phyloP scores from a whole-genome alignment of 306 rosid genomes.

The Sicyos baderoa region DNA sequence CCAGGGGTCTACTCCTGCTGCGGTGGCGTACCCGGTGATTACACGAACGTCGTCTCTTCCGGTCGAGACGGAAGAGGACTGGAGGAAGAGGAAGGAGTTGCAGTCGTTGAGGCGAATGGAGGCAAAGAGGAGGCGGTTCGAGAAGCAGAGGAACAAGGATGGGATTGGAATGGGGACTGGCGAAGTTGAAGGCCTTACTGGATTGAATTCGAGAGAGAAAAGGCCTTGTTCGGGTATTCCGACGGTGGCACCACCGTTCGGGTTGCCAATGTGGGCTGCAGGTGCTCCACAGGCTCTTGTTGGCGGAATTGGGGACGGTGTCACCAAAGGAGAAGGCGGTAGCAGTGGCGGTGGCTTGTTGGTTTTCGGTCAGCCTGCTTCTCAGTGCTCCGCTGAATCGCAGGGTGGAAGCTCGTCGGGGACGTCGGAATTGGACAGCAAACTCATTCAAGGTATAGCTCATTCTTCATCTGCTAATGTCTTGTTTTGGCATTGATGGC shows the following conservation, averaged over 20 bases:
- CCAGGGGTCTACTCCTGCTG: constrained; percentile 22
- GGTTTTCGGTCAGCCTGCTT: constrained; percentile 37
- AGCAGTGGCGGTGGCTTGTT: constrained; percentile 26
- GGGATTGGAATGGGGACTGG: constrained; percentile 23
- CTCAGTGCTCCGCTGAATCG: constrained; percentile 69
- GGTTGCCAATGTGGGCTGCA: constrained; percentile 33
- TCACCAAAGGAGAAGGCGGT: constrained; percentile 32
- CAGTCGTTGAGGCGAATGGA: constrained; percentile 80
- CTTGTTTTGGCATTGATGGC: neutral
- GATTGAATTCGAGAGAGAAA: constrained; percentile 27
- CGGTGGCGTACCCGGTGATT: constrained; percentile 30
- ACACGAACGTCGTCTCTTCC: constrained; percentile 73
- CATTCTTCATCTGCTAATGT: neutral
- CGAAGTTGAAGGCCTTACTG: constrained; percentile 28
- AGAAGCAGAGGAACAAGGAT: constrained; percentile 69
- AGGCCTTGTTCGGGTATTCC: constrained; percentile 9
- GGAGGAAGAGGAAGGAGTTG: constrained; percentile 92
- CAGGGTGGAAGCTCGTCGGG: constrained; percentile 81
- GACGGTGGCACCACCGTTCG: constrained; percentile 23
- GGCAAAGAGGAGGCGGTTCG: constrained; percentile 76
- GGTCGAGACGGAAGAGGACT: constrained; percentile 82
- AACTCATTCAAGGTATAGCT: constrained; percentile 46
- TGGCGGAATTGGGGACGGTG: constrained; percentile 24
- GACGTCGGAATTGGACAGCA: constrained; percentile 75
- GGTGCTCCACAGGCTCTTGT: constrained; percentile 38